Evolutionary conservation across 768 basidiomycete species (phyloP).

Genomic region (Mycena epipterygia): DNA sequence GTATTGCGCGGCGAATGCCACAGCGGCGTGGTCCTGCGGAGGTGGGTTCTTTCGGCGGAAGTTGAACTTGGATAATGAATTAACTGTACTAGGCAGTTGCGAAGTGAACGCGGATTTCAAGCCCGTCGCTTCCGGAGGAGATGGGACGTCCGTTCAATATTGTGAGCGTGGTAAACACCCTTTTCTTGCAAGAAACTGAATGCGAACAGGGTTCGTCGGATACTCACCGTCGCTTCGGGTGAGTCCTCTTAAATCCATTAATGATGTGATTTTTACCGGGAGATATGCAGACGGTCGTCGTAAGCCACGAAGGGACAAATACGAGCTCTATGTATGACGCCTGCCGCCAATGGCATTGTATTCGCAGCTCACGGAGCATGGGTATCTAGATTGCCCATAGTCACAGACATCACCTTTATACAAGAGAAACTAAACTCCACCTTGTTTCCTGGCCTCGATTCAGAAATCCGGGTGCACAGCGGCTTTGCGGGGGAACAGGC

Average conservation of each 20-base stretch:
- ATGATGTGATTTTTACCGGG: constrained; percentile 62
- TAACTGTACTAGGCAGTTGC: background rate
- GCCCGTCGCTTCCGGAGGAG: constrained; percentile 61
- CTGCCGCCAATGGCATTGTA: background rate
- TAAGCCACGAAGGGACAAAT: constrained; percentile 53
- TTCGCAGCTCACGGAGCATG: background rate
- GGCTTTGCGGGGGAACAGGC: constrained; percentile 38
- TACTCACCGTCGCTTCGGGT: constrained; percentile 6
- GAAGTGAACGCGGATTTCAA: constrained; percentile 57
- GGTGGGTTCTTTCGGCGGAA: constrained; percentile 44
- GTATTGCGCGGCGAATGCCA: constrained; percentile 55
- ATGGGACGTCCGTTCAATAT: constrained; percentile 57
- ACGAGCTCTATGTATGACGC: constrained; percentile 43
- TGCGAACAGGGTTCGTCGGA: background rate
- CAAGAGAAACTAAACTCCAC: constrained; percentile 33
- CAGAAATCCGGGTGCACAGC: constrained; percentile 39
- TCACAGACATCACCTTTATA: constrained; percentile 41
- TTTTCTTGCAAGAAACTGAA: background rate
- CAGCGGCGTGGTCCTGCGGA: constrained; percentile 63
- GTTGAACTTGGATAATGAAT: background rate
- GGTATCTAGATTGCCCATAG: constrained; percentile 12
- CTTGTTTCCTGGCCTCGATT: constrained; percentile 44
- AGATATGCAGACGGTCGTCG: constrained; percentile 47
- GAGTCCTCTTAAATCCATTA: constrained; percentile 38
- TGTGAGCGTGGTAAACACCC: constrained; percentile 38